Percentiles rank a stretch among this genome's conserved stretches.
Conservation (phyloP, 768 basidiomycete species). For the Suillus ampliporus region DNA sequence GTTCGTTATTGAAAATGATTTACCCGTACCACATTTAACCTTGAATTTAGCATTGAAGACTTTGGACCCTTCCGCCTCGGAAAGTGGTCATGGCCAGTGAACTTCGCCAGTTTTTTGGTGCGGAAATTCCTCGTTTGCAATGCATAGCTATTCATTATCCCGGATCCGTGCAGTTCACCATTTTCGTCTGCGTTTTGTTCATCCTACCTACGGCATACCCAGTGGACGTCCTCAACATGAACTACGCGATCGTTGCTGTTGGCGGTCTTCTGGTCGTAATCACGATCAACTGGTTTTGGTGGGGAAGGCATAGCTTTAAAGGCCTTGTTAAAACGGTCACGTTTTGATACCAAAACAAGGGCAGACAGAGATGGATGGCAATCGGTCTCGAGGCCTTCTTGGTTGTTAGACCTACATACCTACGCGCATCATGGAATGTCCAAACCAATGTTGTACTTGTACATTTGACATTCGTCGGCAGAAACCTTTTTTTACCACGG, state of each 20-base stretch:
- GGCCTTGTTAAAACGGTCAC: slow-evolving; percentile 50
- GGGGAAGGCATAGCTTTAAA: slow-evolving; percentile 50
- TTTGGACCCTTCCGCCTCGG: slow-evolving; percentile 59
- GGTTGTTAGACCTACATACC: too few species aligned
- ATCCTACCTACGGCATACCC: slow-evolving; percentile 60
- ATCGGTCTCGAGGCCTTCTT: too few species aligned
- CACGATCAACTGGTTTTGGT: slow-evolving; percentile 48
- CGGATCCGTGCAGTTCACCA: slow-evolving; percentile 47
- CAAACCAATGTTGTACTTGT: too few species aligned
- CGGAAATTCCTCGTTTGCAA: slow-evolving; percentile 30
- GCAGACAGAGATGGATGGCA: not conserved
- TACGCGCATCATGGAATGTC: too few species aligned
- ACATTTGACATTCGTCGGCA: too few species aligned
- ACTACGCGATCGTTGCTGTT: slow-evolving; percentile 61
- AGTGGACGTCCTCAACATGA: slow-evolving; percentile 57
- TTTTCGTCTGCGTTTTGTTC: slow-evolving; percentile 60
- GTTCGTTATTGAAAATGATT: slow-evolving; percentile 35
- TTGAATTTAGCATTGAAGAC: slow-evolving; percentile 51
- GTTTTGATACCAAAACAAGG: not conserved
- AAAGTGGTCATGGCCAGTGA: slow-evolving; percentile 58
- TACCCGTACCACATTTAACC: slow-evolving; percentile 48
- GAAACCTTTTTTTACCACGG: too few species aligned
- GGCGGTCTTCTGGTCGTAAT: slow-evolving; percentile 52
- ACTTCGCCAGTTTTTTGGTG: slow-evolving; percentile 50
- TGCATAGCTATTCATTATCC: not conserved